Conservation (phyloP, 2,329 filamentous ascomycete species). For the Ceratocystis alfenasii region DNA sequence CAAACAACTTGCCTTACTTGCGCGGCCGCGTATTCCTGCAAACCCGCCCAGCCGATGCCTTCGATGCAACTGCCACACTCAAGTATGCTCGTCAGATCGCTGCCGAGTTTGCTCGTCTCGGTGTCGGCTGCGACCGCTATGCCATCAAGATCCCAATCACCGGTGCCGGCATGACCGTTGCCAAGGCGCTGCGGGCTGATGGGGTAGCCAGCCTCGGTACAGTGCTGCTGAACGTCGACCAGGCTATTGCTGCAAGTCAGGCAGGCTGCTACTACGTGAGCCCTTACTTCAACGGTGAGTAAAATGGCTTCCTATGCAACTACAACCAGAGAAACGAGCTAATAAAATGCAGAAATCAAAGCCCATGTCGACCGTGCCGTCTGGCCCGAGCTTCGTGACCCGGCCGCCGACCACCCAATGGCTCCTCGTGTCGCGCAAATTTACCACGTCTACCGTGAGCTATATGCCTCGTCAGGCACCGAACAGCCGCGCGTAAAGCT, state of each 20-base stretch:
- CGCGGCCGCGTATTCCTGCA: conserved; percentile 39
- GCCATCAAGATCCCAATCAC: conserved; percentile 43
- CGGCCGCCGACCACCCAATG: conserved; percentile 37
- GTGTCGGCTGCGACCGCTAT: conserved; percentile 36
- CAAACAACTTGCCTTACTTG: conserved; percentile 36
- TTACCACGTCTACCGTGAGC: conserved; percentile 35
- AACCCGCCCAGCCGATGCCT: conserved; percentile 36
- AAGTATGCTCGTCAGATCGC: conserved; percentile 38
- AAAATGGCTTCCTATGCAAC: no score
- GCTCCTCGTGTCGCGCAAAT: conserved; percentile 38
- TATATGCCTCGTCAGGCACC: conserved; percentile 37
- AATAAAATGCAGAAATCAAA: conserved; percentile 30
- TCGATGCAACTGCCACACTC: conserved; percentile 35
- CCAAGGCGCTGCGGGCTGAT: conserved; percentile 33
- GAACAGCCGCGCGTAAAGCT: conserved; percentile 39
- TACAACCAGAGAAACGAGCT: conserved; percentile 2
- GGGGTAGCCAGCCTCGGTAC: conserved; percentile 39
- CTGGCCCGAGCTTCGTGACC: conserved; percentile 38
- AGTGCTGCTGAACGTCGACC: conserved; percentile 36
- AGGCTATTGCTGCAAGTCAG: conserved; percentile 40
- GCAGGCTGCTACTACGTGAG: conserved; percentile 38
- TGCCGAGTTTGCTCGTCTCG: conserved; percentile 34
- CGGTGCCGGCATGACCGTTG: conserved; percentile 36
- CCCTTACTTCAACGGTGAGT: conserved; percentile 38
- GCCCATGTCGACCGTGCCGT: conserved; percentile 34